phyloP scores from a whole-genome alignment of 495 filamentous ascomycete genomes.

The Schizothecium vesticola region DNA sequence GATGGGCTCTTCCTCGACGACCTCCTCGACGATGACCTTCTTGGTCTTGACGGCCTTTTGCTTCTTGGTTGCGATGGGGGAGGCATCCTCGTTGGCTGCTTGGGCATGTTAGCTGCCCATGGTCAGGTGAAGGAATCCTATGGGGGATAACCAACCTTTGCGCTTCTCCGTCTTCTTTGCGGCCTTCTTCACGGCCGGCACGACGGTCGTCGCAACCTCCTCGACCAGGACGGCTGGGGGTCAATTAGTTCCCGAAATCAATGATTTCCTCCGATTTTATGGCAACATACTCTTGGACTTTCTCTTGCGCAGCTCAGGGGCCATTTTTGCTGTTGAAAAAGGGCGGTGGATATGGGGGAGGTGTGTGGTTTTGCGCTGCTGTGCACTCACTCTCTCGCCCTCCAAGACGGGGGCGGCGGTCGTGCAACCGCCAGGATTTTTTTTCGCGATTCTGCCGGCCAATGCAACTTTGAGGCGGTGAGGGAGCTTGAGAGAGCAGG shows the following conservation, averaged over 20 bases:
- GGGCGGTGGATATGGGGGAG: neutral
- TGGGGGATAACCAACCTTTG: conserved; percentile 38
- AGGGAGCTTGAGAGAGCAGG: neutral
- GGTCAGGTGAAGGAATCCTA: neutral
- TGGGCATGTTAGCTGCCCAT: neutral
- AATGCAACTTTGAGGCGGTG: neutral
- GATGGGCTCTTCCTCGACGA: conserved; percentile 10
- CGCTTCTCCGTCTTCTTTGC: conserved; percentile 51
- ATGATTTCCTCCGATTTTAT: conserved; percentile 22
- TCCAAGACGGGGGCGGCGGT: neutral
- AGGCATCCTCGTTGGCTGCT: conserved; percentile 37
- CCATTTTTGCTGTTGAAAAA: conserved; percentile 46
- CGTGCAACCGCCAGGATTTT: neutral
- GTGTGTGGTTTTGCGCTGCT: neutral
- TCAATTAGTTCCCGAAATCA: conserved; percentile 24
- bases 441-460: neutral
- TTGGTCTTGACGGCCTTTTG: conserved; percentile 27
- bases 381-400: neutral
- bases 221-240: conserved; percentile 32
- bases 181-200: conserved; percentile 47
- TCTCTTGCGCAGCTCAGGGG: conserved; percentile 61
- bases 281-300: conserved; percentile 64
- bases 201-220: conserved; percentile 35
- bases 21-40: conserved; percentile 5
- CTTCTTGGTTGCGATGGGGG: conserved; percentile 40